phyloP scores from a whole-genome alignment of 495 filamentous ascomycete genomes.

The Penicillium pulvis region DNA sequence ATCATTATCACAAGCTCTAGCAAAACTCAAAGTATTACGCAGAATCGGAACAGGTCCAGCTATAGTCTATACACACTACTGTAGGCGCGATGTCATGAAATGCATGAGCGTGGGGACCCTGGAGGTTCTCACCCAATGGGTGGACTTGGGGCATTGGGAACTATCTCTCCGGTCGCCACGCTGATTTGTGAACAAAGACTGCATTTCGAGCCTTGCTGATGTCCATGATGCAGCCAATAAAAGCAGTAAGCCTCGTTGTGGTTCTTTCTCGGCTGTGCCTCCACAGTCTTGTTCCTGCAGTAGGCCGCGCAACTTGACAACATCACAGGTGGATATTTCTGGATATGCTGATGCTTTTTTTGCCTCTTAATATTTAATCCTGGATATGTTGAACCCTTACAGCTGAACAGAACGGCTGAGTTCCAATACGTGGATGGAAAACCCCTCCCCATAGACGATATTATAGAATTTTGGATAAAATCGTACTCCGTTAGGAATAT shows the following conservation, averaged over 20 bases:
- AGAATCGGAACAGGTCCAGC: conserved; percentile 1
- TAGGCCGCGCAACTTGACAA: conserved; percentile 36
- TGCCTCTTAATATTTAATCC: background rate
- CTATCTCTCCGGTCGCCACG: conserved; percentile 12
- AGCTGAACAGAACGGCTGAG: background rate
- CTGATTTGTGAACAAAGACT: conserved; percentile 2
- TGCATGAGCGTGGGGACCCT: conserved; percentile 3
- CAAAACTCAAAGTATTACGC: background rate
- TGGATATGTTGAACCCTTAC: background rate
- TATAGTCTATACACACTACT: background rate
- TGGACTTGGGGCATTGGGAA: conserved; percentile 10
- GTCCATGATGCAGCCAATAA: conserved; percentile 16
- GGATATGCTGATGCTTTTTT: conserved; percentile 1
- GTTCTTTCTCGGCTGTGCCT: conserved; percentile 25
- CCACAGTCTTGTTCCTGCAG: conserved; percentile 47
- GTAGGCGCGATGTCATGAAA: conserved; percentile 12
- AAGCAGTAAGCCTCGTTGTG: conserved; percentile 5
- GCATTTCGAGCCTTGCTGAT: conserved; percentile 13
- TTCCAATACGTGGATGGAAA: background rate
- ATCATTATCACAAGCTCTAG: conserved; percentile 24
- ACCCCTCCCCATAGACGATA: background rate
- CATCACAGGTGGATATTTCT: conserved; percentile 14
- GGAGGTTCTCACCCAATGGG: conserved; percentile 8
- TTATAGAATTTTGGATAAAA: background rate
- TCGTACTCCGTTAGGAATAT: background rate